Evolutionary conservation across 805 yeast species (phyloP).

Genomic region (Pichia scutulata): DNA sequence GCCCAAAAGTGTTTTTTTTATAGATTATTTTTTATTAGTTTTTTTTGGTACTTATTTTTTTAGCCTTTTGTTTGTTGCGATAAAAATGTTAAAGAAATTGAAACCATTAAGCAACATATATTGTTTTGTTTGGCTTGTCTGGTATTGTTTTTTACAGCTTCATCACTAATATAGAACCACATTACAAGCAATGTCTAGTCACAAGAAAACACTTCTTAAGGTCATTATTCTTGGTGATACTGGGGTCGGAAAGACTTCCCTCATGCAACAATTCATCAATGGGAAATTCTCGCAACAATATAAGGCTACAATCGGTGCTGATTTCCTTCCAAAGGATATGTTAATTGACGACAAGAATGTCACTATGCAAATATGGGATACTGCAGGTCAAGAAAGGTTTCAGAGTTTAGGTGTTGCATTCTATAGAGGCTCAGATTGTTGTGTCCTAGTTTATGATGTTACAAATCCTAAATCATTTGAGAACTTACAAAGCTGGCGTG

Average conservation of each 20-base stretch:
- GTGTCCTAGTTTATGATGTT: conserved; percentile 92
- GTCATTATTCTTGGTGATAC: conserved; percentile 94
- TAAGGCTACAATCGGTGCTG: conserved; percentile 97
- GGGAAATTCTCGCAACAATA: conserved; percentile 92
- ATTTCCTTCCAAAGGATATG: conserved; percentile 87
- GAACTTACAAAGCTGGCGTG: conserved; percentile 84
- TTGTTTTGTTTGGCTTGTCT: not conserved
- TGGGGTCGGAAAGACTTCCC: conserved; percentile 94
- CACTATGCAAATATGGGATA: conserved; percentile 91
- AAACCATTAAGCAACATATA: not conserved
- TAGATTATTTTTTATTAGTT: no score
- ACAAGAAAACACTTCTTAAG: conserved; percentile 71
- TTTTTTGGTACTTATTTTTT: no score
- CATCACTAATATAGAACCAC: not conserved
- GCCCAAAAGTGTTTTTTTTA: not conserved
- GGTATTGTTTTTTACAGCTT: not conserved
- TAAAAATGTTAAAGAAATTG: not conserved
- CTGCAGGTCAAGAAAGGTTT: conserved; percentile 98
- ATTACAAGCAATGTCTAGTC: conserved; percentile 13
- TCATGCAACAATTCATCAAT: conserved; percentile 96
- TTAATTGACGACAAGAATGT: conserved; percentile 76
- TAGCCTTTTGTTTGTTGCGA: not conserved
- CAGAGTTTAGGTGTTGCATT: conserved; percentile 96
- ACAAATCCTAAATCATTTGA: conserved; percentile 92
- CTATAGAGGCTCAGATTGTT: conserved; percentile 96